Base-by-base conservation (phyloP, 177 flowering plant genomes). In the Tripterygium wilfordii region DNA sequence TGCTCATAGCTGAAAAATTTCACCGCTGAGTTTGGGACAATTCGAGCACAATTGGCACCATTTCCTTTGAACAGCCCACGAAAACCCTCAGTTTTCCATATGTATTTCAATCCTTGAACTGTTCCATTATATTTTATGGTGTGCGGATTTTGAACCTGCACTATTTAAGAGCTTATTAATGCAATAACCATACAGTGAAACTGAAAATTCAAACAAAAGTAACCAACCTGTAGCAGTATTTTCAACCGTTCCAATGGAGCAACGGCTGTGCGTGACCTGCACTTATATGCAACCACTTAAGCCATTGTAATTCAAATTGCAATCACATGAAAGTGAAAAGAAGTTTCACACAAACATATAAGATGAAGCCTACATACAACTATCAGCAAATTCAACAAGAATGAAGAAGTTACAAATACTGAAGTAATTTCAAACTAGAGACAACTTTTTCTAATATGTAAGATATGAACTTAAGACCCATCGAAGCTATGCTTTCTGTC, bases 1-100 rank as follows among this genome's bases (percentile, higher is more conserved):
- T 92, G 83, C 75, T 92, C 99, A 33, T 92, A 92, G 76, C 97
- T 92, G 69, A 86, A 92, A 71, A 92, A 89, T 62, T 89, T 92
- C 56, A 92, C 97, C 0, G 96, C 97, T 0, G 97, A 92, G 57
- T 92, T 92, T 17, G 97, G 98, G 35, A 92, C 85, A 39, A 92
- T 92, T 26, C 96, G 96, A 45, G 96, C 96, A 72, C 98, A 92
- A 54, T 92, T 92, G 33, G 98, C 76, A 39, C 98, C 96, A 59
- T 89, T 92, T 59, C 99, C 97, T 72, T 92, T 92, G 52, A 86
- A 92, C 42, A 92, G 52, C 49, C 99, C 96, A 41, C 86, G 77
- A 15, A 89, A 63, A 33, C 99, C 97, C 56, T 92, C 97, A 46
- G 89, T 82, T 61, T 69, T 79, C 94, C 94, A 92, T 29, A 92